Evolutionary conservation across 768 basidiomycete species (phyloP), one percentile per base, ranked within the genome.

Genomic region (Pleurotus cornucopiae): DNA sequence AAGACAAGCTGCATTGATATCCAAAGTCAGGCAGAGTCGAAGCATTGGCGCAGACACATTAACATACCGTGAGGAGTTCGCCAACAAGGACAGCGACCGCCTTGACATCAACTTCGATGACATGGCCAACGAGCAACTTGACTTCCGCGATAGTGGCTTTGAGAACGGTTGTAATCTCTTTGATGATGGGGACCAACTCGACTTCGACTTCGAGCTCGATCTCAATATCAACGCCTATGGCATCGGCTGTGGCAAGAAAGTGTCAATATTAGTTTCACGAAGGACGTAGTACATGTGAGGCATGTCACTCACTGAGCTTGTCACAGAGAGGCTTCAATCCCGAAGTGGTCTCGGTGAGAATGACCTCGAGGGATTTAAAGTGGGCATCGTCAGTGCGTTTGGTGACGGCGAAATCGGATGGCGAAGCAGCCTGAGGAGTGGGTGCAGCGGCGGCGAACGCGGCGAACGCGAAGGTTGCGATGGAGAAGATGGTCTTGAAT

Each of bases 381-480:
- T n/a, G 41, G 13, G 43, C 25, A 11, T 43, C 51, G 9, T 39
- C 58, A 13, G 23, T 20, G 37, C 38, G 45, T 11, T 53, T 53
- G 18, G 51, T 39, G 39, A 53, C 0, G 3, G 51, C 51, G 16
- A 40, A 40, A 1, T 53, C 52, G 1, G 58, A 41, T 14, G 43
- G 56, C n/a, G 51, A 39, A 21, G 51, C 39, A 14, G 48, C 48
- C 30, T 11, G 30, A 21, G 46, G 16, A 14, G 43, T 20, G 44
- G 63, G 61, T 3, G 60, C 61, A 39, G 63, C 54, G 21, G 60
- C 55, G 13, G 57, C 26, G 60, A 62, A 48, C 6, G 57, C 54
- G 30, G 67, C 63, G 59, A 57, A 62, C 18, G 63, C 63, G 16
- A 65, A 7, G 46, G 66, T 60, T 47, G 62, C 54, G 57, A 68